Evolutionary conservation across 2,329 filamentous ascomycete genomes (phyloP).

Genomic region (Penicillium occitanis): DNA sequence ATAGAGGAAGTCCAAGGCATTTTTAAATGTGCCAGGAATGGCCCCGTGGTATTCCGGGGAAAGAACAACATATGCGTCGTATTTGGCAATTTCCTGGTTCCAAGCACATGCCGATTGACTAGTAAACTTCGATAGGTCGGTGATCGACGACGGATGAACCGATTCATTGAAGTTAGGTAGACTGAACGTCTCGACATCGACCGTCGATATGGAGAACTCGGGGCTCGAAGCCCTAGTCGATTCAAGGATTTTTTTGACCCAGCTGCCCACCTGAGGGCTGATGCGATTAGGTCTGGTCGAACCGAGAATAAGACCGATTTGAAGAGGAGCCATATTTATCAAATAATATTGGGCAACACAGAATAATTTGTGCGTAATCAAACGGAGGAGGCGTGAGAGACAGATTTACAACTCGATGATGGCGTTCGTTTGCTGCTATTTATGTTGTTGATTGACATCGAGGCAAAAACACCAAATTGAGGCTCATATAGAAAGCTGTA

Average conservation of each 20-base stretch:
- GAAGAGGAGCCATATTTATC: constrained; percentile 6
- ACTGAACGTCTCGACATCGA: constrained; percentile 1
- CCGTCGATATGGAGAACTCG: constrained; percentile 5
- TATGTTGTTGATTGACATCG: not conserved
- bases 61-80: constrained; percentile 13
- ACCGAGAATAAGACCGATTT: constrained; percentile 10
- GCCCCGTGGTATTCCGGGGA: constrained; percentile 5
- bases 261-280: constrained; percentile 6
- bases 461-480: not conserved
- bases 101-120: not conserved
- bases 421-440: not conserved
- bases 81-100: constrained; percentile 9
- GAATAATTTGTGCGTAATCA: not conserved
- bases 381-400: not conserved
- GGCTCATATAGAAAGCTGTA: not conserved
- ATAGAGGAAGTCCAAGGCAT: constrained; percentile 10
- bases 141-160: not conserved
- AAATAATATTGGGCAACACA: not conserved
- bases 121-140: not conserved
- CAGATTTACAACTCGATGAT: not conserved
- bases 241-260: constrained; percentile 7
- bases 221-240: not conserved
- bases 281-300: constrained; percentile 4
- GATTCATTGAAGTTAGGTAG: constrained; percentile 1
- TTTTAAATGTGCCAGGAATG: constrained; percentile 7